phyloP scores from a whole-genome alignment of 805 yeast species.

The Cyberlindnera meyerae region DNA sequence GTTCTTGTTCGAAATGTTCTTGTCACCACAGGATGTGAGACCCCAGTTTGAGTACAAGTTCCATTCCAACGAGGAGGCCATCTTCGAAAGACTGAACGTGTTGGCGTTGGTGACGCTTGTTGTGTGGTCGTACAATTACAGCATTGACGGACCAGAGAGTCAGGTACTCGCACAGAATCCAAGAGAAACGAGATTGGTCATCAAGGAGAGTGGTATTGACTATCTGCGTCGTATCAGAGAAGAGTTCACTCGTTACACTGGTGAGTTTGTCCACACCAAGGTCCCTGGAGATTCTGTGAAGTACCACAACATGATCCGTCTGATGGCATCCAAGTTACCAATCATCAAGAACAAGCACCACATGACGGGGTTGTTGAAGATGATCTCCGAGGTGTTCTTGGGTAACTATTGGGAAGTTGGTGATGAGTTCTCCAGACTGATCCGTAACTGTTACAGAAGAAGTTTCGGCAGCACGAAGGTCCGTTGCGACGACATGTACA shows the following conservation, averaged over 20 bases:
- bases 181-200: constrained; percentile 20
- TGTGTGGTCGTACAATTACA: constrained; percentile 50
- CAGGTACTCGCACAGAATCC: constrained; percentile 22
- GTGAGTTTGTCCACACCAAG: constrained; percentile 25
- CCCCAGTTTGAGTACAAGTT: constrained; percentile 39
- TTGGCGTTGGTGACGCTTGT: constrained; percentile 30
- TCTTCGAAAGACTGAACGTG: constrained; percentile 35
- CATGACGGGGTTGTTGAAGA: constrained; percentile 50
- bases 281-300: constrained; percentile 31
- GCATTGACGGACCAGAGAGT: constrained; percentile 43
- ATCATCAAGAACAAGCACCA: constrained; percentile 40
- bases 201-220: constrained; percentile 44
- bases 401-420: constrained; percentile 53
- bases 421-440: constrained; percentile 47
- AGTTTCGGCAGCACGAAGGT: constrained; percentile 44
- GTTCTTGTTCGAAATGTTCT: constrained; percentile 56
- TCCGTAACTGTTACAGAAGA: constrained; percentile 50
- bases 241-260: constrained; percentile 33
- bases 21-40: constrained; percentile 44
- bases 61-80: constrained; percentile 48
- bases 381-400: constrained; percentile 37
- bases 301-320: constrained; percentile 38
- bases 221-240: constrained; percentile 46
- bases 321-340: constrained; percentile 37
- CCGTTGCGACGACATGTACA: constrained; percentile 49